These are phyloP conservation scores for Monosporozyma aerobia DNA, from an alignment of 805 yeast genomes.

Conservation along the genomic window DNA sequence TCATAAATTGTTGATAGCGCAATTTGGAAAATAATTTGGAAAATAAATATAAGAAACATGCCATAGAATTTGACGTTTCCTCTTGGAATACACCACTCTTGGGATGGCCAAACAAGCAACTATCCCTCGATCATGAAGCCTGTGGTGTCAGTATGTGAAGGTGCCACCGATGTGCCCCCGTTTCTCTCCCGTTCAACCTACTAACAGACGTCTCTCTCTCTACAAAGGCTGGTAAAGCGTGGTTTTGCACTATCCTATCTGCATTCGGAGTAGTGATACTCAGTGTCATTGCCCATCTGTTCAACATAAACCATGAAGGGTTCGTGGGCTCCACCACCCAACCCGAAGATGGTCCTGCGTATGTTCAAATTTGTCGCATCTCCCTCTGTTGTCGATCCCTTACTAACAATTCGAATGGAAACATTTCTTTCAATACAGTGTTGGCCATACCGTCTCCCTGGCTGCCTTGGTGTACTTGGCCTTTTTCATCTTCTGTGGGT, in stretches of 20 bases:
- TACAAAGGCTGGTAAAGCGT: slow-evolving; percentile 67
- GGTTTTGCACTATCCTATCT: slow-evolving; percentile 89
- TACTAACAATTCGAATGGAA: not conserved
- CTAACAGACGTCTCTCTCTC: slow-evolving; percentile 1
- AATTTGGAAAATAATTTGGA: not conserved
- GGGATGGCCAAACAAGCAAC: not conserved
- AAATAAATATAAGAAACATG: not conserved
- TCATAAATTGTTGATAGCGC: not conserved
- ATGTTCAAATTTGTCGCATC: slow-evolving; percentile 11
- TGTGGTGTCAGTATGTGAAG: slow-evolving; percentile 38
- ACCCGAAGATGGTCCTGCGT: slow-evolving; percentile 86
- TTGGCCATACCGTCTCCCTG: slow-evolving; percentile 80
- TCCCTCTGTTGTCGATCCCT: not conserved
- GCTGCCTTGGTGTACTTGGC: slow-evolving; percentile 77
- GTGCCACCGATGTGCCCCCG: not conserved
- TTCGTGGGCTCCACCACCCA: slow-evolving; percentile 87
- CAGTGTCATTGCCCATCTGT: slow-evolving; percentile 74
- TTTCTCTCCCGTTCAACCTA: not conserved
- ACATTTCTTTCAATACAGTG: slow-evolving; percentile 35
- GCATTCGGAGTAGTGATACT: slow-evolving; percentile 87
- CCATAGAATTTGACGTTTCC: not conserved
- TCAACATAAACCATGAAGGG: slow-evolving; percentile 73
- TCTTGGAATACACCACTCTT: not conserved
- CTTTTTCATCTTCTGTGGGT: slow-evolving; percentile 85
- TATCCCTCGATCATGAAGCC: slow-evolving; percentile 33